Percentiles rank a stretch among this genome's conserved stretches.
phyloP scores from a whole-genome alignment of 345 rosid species.

The Rhodamnia rubescens region DNA sequence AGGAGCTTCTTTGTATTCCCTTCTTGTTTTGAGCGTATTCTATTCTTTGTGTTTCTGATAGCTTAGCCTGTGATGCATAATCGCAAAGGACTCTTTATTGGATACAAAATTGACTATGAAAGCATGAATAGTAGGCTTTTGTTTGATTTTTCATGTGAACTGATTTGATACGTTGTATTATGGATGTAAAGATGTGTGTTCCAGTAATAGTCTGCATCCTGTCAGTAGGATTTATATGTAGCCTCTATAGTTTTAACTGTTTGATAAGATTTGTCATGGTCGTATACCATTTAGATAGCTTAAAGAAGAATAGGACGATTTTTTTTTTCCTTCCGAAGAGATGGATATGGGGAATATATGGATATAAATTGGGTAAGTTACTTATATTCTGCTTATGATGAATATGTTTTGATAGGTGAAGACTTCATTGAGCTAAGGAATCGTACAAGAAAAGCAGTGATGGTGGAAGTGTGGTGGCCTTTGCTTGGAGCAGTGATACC shows the following conservation, averaged over 20 bases:
- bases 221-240: neutral
- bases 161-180: neutral
- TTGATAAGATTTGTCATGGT: neutral
- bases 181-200: neutral
- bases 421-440: neutral
- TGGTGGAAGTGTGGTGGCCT: slow-evolving; percentile 89
- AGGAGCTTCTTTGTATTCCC: neutral
- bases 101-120: neutral
- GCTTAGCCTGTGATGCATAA: neutral
- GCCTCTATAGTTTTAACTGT: neutral
- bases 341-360: neutral
- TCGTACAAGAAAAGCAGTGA: slow-evolving; percentile 3
- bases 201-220: neutral
- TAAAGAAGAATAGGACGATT: neutral
- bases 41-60: neutral
- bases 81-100: neutral
- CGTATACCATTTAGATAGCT: neutral
- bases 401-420: neutral
- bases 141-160: neutral
- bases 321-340: neutral
- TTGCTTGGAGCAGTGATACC: slow-evolving; percentile 64
- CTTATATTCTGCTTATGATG: neutral
- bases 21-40: neutral
- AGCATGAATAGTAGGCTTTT: neutral
- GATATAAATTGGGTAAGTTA: neutral